A percentile compares a stretch with the other conserved stretches of the same genome.
phyloP scores from a whole-genome alignment of 257 asterid species.

The Solanum tarapatanum region DNA sequence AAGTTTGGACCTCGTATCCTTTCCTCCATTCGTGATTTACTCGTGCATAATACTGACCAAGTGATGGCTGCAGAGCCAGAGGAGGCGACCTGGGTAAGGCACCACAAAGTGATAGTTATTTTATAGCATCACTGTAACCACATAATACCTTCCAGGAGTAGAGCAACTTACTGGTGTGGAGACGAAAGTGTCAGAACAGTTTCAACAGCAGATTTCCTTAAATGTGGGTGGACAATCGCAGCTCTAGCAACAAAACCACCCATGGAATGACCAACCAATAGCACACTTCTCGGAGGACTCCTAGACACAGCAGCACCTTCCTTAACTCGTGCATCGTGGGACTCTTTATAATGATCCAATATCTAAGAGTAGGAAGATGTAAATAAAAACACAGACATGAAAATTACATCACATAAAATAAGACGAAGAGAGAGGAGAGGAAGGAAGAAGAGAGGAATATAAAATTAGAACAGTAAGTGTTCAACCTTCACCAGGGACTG shows the following conservation, averaged over 20 bases:
- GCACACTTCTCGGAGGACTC: constrained; percentile 65
- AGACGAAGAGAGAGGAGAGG: not conserved
- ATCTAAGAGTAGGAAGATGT: constrained; percentile 27
- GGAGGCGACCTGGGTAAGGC: constrained; percentile 75
- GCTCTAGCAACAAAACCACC: constrained; percentile 99
- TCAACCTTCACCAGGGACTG: not conserved
- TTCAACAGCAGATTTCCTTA: constrained; percentile 83
- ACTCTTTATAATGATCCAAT: constrained; percentile 73
- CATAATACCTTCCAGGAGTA: constrained; percentile 2
- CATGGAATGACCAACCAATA: constrained; percentile 98
- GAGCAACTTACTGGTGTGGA: constrained; percentile 78
- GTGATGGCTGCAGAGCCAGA: constrained; percentile 82
- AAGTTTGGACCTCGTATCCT: constrained; percentile 62
- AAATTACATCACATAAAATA: not conserved
- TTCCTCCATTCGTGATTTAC: constrained; percentile 84
- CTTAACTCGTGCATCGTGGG: constrained; percentile 44
- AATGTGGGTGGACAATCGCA: constrained; percentile 71
- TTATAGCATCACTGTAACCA: constrained; percentile 8
- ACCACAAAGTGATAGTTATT: not conserved
- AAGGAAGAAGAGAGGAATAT: not conserved
- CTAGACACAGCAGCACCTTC: constrained; percentile 62
- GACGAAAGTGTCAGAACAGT: constrained; percentile 88
- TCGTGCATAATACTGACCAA: constrained; percentile 65
- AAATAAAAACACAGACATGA: not conserved
- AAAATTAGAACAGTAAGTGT: not conserved